phyloP scores from a whole-genome alignment of 306 rosid genomes.

The Quercus mongolica region DNA sequence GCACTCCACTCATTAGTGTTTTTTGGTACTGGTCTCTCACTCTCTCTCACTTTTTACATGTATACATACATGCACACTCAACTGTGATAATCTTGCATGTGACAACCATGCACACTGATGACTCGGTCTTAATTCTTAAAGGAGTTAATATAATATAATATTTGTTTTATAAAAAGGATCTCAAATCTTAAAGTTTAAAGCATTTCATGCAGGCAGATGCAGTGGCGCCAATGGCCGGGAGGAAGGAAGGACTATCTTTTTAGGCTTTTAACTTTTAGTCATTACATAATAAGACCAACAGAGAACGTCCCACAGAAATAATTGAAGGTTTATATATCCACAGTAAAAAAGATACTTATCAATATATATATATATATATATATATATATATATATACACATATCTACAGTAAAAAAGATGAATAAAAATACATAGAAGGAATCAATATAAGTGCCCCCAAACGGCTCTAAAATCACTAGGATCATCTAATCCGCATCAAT shows the following conservation, averaged over 20 bases:
- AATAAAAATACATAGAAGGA: neutral
- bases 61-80: neutral
- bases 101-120: slow-evolving; percentile 12
- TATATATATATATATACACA: no score
- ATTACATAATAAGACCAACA: neutral
- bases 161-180: neutral
- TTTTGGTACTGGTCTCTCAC: neutral
- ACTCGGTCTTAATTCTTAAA: slow-evolving; percentile 21
- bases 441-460: no score
- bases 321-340: neutral
- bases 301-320: neutral
- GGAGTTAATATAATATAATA: neutral
- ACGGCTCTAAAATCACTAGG: no score
- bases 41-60: neutral
- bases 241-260: neutral
- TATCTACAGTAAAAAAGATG: neutral
- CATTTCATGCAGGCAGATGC: slow-evolving; percentile 1
- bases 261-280: neutral
- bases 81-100: slow-evolving; percentile 7
- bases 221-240: no score
- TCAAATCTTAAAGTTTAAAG: slow-evolving; percentile 36
- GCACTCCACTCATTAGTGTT: slow-evolving; percentile 6
- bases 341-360: neutral
- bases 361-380: no score
- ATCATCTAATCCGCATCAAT: no score